phyloP scores from a whole-genome alignment of 2,329 filamentous ascomycete genomes.

The Fusarium dlaminii region DNA sequence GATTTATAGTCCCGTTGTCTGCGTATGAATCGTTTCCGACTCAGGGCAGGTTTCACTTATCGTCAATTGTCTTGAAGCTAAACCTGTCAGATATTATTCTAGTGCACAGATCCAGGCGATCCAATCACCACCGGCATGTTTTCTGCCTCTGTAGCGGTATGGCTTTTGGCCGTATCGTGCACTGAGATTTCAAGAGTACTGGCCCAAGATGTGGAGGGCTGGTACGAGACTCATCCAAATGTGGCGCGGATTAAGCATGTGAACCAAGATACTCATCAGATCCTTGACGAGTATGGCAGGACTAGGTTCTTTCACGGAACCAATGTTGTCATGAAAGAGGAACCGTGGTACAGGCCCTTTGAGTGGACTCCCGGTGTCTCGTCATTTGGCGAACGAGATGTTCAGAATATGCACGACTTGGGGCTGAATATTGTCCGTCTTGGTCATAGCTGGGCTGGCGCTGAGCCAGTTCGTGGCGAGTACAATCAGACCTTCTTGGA shows the following conservation, averaged over 20 bases:
- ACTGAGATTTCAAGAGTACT: rapidly evolving
- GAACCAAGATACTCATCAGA: neutral
- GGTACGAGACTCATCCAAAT: neutral
- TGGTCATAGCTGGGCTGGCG: neutral
- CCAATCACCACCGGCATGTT: rapidly evolving
- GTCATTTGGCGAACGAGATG: neutral
- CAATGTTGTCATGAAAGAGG: neutral
- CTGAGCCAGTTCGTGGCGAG: neutral
- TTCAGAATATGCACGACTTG: neutral
- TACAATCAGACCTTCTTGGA: neutral
- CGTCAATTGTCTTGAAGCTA: neutral
- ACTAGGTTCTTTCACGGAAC: neutral
- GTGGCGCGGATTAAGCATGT: neutral
- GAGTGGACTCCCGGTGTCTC: neutral
- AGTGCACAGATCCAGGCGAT: rapidly evolving
- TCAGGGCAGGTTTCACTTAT: neutral
- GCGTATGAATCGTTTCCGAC: neutral
- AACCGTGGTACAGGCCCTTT: neutral
- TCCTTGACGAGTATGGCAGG: neutral
- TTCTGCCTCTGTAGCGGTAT: neutral
- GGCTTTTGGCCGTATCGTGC: neutral
- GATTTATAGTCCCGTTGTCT: rapidly evolving
- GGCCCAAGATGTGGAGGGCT: neutral
- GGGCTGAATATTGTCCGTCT: neutral
- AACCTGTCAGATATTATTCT: rapidly evolving